These are phyloP conservation scores for Plenodomus lindquistii DNA, from an alignment of 2,329 filamentous ascomycete genomes.

Conservation along the genomic window DNA sequence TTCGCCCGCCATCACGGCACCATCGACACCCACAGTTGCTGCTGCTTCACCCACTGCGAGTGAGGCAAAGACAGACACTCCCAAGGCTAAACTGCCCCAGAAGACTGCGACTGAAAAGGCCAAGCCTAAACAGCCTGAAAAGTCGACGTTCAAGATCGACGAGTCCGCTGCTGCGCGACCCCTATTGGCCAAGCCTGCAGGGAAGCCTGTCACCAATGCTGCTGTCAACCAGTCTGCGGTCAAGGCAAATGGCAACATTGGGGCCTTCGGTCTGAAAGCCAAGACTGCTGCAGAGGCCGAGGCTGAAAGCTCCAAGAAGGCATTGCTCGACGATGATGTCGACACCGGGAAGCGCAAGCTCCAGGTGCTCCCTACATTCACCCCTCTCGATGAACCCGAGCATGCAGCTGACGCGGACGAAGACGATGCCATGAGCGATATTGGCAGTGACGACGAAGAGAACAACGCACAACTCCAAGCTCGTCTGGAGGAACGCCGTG, in stretches of 20 bases:
- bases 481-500: slow-evolving; percentile 73
- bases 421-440: slow-evolving; percentile 74
- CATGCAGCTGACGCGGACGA: slow-evolving; percentile 53
- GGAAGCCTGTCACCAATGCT: slow-evolving; percentile 25
- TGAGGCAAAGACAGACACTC: slow-evolving; percentile 52
- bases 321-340: slow-evolving; percentile 88
- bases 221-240: slow-evolving; percentile 16
- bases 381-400: slow-evolving; percentile 50
- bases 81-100: slow-evolving; percentile 79
- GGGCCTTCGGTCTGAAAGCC: slow-evolving; percentile 77
- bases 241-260: slow-evolving; percentile 69
- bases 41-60: slow-evolving; percentile 35
- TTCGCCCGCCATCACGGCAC: slow-evolving; percentile 65
- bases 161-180: slow-evolving; percentile 35
- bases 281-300: slow-evolving; percentile 69
- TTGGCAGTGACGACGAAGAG: slow-evolving; percentile 82
- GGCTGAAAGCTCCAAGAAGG: slow-evolving; percentile 69
- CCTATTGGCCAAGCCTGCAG: slow-evolving; percentile 30
- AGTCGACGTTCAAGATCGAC: slow-evolving; percentile 46
- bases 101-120: slow-evolving; percentile 85
- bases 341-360: slow-evolving; percentile 78
- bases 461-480: slow-evolving; percentile 83
- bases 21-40: slow-evolving; percentile 59
- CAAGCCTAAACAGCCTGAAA: slow-evolving; percentile 53
- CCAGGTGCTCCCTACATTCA: slow-evolving; percentile 80